These are phyloP conservation scores for Phascolomyces articulosus DNA, from an alignment of 371 early-diverging fungal genomes.

Conservation along the genomic window DNA sequence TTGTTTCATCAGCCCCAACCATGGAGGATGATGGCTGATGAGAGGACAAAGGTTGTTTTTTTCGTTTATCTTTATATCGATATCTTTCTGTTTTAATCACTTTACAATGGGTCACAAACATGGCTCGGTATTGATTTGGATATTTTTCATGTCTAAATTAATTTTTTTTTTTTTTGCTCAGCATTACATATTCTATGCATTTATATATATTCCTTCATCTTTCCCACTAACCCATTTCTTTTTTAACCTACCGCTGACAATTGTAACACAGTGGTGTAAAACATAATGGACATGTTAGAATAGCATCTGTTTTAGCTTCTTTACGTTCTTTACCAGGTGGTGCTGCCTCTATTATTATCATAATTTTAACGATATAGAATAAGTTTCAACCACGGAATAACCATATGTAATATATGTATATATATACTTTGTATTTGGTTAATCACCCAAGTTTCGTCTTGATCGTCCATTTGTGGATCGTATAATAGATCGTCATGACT, in stretches of 20 bases:
- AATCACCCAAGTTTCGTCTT: slow-evolving; percentile 61
- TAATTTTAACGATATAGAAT: neutral
- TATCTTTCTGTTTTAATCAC: slow-evolving; percentile 43
- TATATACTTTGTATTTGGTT: slow-evolving; percentile 51
- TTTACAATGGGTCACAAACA: slow-evolving; percentile 71
- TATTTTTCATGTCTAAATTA: slow-evolving; percentile 58
- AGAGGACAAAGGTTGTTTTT: neutral
- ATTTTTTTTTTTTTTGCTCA: neutral
- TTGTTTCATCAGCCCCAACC: neutral
- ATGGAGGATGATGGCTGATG: neutral
- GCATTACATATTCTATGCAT: neutral
- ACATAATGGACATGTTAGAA: slow-evolving; percentile 71
- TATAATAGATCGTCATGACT: slow-evolving; percentile 60
- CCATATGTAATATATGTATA: neutral
- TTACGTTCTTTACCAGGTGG: slow-evolving; percentile 16
- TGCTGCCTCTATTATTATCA: slow-evolving; percentile 11
- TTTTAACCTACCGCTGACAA: slow-evolving; percentile 60
- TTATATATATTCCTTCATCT: too few relatives aligned
- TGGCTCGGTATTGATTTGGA: slow-evolving; percentile 69
- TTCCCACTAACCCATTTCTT: too few relatives aligned
- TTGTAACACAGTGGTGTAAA: slow-evolving; percentile 65
- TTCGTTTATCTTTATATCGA: slow-evolving; percentile 22
- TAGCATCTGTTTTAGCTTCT: slow-evolving; percentile 57
- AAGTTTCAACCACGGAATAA: neutral
- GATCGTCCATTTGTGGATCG: slow-evolving; percentile 60